Base-by-base conservation (phyloP, 176 grass and related monocot genomes). In the Ensete ventricosum region DNA sequence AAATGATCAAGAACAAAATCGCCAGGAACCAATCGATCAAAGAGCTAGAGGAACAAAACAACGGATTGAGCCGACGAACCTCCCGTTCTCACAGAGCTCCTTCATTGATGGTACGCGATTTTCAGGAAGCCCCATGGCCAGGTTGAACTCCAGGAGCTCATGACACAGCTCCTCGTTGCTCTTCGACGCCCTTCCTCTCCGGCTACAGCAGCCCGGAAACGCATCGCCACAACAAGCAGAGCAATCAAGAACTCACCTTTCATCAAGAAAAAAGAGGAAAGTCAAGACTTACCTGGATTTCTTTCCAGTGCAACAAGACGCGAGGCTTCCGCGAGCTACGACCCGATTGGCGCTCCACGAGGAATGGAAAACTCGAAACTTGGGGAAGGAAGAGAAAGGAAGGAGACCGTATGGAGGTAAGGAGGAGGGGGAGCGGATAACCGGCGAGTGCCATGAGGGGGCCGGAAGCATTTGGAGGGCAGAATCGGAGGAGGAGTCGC, bases 131-230 rank as follows among this genome's bases (percentile, higher is more conserved):
- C 83, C 83, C 25, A 80, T 54, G 51, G 62, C 21, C 34, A 73
- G 77, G 22, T 72, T 77, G 69, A 85, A 85, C 49, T 81, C 78
- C 9, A 67, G 83, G 14, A 85, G 53, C 53, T 85, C 78, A 70
- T 55, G 19, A 24, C 65, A 77, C 14, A 85, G 52, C 58, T 81
- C 78, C 55, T 76, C 57, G 26, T 81, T 64, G 60, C 73, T 85
- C 83, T 77, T 85, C 65, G 65, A 81, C 58, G 62, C 14, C 75
- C 75, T 85, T 54, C 59, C 66, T 50, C 71, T 77, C 50, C 70
- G 54, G 9, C 83, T 72, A 25, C 14, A 81, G 26, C 60, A 76
- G 34, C 34, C 34, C 34, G 34, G 34, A 43, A 43, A 43, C 34
- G 4, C 4, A 43, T 60, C 17, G 54, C 54, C 16, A 54, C 3